Evolutionary conservation across 73 alveolate genomes (phyloP).

Genomic region (Paramecium sexaurelia): DNA sequence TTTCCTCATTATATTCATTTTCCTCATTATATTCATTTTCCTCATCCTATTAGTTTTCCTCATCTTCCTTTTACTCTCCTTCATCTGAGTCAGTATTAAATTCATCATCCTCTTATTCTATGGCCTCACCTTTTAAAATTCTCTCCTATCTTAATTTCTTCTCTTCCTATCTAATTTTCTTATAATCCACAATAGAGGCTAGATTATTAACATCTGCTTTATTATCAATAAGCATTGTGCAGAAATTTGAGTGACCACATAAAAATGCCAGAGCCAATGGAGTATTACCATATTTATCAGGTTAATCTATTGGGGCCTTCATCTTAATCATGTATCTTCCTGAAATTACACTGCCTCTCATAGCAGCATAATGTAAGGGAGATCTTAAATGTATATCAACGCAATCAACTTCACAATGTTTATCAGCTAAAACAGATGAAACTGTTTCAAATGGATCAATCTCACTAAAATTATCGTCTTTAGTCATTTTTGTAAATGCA

Average conservation of each 20-base stretch:
- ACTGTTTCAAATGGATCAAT: constrained; percentile 89
- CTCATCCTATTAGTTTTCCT: background rate
- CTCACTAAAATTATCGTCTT: constrained; percentile 56
- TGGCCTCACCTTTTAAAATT: background rate
- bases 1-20: too few relatives aligned
- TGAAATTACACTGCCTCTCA: constrained; percentile 78
- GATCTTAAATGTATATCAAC: constrained; percentile 79
- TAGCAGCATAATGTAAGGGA: constrained; percentile 86
- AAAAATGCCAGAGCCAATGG: constrained; percentile 82
- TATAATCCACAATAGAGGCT: constrained; percentile 52
- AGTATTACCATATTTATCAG: constrained; percentile 83
- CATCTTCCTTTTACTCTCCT: constrained; percentile 48
- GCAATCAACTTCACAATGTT: constrained; percentile 68
- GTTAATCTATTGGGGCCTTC: constrained; percentile 75
- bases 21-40: background rate
- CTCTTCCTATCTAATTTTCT: constrained; percentile 52
- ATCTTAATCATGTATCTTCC: constrained; percentile 73
- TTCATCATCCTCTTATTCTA: background rate
- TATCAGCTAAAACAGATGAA: constrained; percentile 69
- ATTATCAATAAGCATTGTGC: constrained; percentile 78
- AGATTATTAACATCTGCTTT: constrained; percentile 76
- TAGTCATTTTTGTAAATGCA: constrained; percentile 78
- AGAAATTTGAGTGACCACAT: constrained; percentile 76
- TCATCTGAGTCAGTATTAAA: constrained; percentile 40
- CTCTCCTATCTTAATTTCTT: constrained; percentile 50